Evolutionary conservation across 768 basidiomycete genomes (phyloP), one percentile per base, ranked within the genome.

Genomic region (Sistotremastrum niveocremeum): DNA sequence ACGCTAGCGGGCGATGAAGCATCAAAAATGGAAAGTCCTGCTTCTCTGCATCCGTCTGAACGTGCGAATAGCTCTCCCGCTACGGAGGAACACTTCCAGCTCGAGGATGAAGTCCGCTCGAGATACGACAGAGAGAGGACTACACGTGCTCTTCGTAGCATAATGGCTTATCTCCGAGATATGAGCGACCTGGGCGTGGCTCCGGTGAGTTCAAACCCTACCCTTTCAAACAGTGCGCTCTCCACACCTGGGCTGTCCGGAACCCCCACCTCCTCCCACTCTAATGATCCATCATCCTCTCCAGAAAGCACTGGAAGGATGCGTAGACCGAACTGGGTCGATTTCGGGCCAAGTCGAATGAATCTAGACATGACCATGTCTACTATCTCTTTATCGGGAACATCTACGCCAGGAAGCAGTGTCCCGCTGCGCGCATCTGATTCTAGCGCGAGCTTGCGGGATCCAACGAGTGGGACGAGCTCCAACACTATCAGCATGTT

Each of bases 91-190:
- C 62, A 66, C 45, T 59, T 71, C 45, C 74, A 76, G 35, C 73
- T 72, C 46, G 84, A 86, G 63, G 81, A 82, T 60, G 83, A 84
- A 49, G 20, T 20, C 1, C 20, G 20, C 20, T 20, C 20, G 20
- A 20, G 20, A 20, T 70, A 78, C 33, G 73, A 70, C 11, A 71
- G 77, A 32, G 84, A 86, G 56, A 71, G 77, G 32, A 82, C 83
- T 58, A 79, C 76, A 55, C 73, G 84, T 39, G 90, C 88, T 33
- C 70, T 99, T 44, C 77, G 86, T 46, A 84, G 86, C 7, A 78
- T 99, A 11, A 93, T 98, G 84, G 88, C 90, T 5, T 99, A 98
- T 62, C 73, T 99, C 12, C 79, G 80, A 55, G 95, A 99, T 56
- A 83, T 99, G 78, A 84, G 91, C 57, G 95, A 99, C 57, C 69